Evolutionary conservation across 148 eudicot genomes (phyloP).

Genomic region (Suaeda aralocaspica): DNA sequence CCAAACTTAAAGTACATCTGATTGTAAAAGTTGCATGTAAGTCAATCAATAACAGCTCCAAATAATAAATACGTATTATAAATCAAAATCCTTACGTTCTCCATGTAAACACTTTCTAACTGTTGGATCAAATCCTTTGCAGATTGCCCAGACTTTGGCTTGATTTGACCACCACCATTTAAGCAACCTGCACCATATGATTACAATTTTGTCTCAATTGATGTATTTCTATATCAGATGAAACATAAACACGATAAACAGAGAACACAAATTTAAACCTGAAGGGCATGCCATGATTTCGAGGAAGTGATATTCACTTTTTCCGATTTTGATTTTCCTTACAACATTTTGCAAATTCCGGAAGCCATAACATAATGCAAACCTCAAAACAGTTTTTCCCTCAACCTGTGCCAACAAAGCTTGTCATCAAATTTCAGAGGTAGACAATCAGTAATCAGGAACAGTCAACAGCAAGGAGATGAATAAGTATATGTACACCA

Average conservation of each 20-base stretch:
- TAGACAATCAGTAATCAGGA: background rate
- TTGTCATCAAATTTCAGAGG: background rate
- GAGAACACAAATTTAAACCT: slow-evolving; percentile 37
- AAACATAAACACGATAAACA: background rate
- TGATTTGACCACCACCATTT: slow-evolving; percentile 97
- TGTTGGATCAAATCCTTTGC: slow-evolving; percentile 72
- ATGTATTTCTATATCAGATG: background rate
- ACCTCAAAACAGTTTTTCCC: slow-evolving; percentile 73
- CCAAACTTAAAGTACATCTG: background rate
- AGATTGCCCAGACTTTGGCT: slow-evolving; percentile 75
- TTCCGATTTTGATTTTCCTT: slow-evolving; percentile 73
- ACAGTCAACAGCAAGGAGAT: background rate
- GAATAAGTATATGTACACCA: background rate
- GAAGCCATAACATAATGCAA: slow-evolving; percentile 93
- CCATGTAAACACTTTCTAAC: slow-evolving; percentile 56
- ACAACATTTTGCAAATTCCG: slow-evolving; percentile 89
- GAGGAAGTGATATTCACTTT: slow-evolving; percentile 82
- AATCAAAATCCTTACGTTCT: slow-evolving; percentile 53
- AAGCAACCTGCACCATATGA: slow-evolving; percentile 60
- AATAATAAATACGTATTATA: too few relatives aligned
- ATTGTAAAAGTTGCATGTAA: background rate
- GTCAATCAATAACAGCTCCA: background rate
- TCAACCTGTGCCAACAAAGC: slow-evolving; percentile 53
- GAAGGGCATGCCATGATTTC: slow-evolving; percentile 99
- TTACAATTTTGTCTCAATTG: background rate